Base-by-base conservation (phyloP, 2,329 filamentous ascomycete genomes). In the Periconia sp. region DNA sequence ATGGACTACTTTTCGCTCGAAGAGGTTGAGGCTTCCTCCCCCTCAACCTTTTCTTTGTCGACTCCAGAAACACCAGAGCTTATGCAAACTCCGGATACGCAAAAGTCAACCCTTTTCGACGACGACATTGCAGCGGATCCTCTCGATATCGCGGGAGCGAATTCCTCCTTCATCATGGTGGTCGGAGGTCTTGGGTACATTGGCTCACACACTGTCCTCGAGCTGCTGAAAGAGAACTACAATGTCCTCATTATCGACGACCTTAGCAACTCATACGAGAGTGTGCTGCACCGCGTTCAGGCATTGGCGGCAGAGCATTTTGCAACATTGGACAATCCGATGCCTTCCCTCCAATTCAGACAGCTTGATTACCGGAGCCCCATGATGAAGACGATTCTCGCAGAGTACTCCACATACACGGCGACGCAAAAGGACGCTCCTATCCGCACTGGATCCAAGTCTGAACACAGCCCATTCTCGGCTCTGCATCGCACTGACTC, bases 181-280 rank as follows among this genome's bases (percentile, higher is more conserved):
- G 78, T 81, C 37, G 81, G 81, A 18, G 81, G 81, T 10, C 75
- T 82, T 14, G 81, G 81, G 7, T 83, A 81, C 65, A 83, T 84
- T 50, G 82, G 82, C 27, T 83, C 80, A 2, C 81, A 84, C 64
- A 84, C 81, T 0, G 76, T 78, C 1, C 71, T 83, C 0, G 81
- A 83, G 61, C 70, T 84, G 33, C 73, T 84, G 54, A 80, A 82
- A 55, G 77, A 76, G 35, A 79, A 81, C 18, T 77, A 81, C 68
- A 82, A 81, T 57, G 81, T 84, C 31, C 74, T 84, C 52, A 65
- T 77, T 15, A 65, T 77, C 44, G 76, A 78, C 57, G 71, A 78
- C 55, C 55, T 77, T 43, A 75, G 74, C 64, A 84, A 84, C 64
- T 73, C 73, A 2, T 76, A 72, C 46, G 65, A 73, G 49, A 68